Conservation (phyloP, 2,329 filamentous ascomycete genomes). For the Periconia digitata region DNA sequence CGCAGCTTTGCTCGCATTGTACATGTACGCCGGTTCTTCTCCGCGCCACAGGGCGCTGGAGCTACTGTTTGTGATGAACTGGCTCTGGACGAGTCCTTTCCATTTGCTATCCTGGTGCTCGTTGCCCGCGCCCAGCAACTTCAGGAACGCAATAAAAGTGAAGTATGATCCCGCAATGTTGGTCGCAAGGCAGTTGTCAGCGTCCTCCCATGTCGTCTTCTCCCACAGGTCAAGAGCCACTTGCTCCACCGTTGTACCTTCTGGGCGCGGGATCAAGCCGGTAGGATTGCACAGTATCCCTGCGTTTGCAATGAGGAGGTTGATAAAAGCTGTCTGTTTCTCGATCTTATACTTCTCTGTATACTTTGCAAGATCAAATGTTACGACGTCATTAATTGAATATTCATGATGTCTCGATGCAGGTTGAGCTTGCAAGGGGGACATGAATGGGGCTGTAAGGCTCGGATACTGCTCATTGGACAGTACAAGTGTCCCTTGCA, state of each 20-base stretch:
- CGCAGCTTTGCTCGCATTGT: slow-evolving; percentile 43
- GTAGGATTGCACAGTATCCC: slow-evolving; percentile 2
- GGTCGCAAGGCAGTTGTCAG: slow-evolving; percentile 1
- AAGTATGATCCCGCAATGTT: slow-evolving; percentile 44
- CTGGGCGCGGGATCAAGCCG: background rate
- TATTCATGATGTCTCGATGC: background rate
- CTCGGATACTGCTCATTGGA: slow-evolving; percentile 1
- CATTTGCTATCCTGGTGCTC: slow-evolving; percentile 1
- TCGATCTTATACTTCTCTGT: background rate
- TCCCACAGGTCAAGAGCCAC: slow-evolving; percentile 1
- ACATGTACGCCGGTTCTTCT: background rate
- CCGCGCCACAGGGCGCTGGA: slow-evolving; percentile 3
- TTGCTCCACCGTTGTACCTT: slow-evolving; percentile 1
- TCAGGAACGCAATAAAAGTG: slow-evolving; percentile 42
- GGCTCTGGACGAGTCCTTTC: slow-evolving; percentile 8
- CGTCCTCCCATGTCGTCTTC: slow-evolving; percentile 3
- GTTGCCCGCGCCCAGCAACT: slow-evolving; percentile 44
- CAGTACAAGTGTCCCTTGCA: slow-evolving; percentile 1
- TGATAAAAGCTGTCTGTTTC: slow-evolving; percentile 8
- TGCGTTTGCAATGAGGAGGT: slow-evolving; percentile 10
- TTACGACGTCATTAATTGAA: background rate
- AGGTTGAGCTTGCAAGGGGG: background rate
- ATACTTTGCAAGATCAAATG: background rate
- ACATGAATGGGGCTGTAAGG: background rate
- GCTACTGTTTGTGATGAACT: slow-evolving; percentile 9